Base-by-base conservation (phyloP, 2,329 filamentous ascomycete genomes). In the Xylariomycetidae sp. region DNA sequence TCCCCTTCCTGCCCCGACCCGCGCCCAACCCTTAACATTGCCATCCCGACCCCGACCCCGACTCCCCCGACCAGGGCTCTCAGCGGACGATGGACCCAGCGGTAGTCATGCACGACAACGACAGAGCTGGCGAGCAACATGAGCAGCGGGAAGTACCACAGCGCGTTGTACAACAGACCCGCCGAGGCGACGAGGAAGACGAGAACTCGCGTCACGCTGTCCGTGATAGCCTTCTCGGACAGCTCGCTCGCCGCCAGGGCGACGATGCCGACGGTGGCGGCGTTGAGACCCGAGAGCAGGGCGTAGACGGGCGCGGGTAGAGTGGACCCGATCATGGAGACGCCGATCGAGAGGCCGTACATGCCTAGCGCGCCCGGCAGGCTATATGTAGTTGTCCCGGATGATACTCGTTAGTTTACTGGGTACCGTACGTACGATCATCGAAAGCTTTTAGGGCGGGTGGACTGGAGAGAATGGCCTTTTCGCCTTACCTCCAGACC, bases 71-170 rank as follows among this genome's bases (percentile, higher is more conserved):
- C n/a, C n/a, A n/a, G n/a, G n/a, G n/a, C n/a, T n/a, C n/a, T 16
- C 29, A 40, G 50, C 5, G 66, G 52, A 1, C 60, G 51, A n/a
- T 71, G 66, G 6, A 72, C 46, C 59, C 70, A 70, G 26, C 66
- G 63, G 27, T 60, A 62, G 54, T 86, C 82, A 63, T 74, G 78
- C 1, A 73, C 33, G 0, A 77, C 54, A 0, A 76, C 73, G 0
- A 58, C 54, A 2, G 68, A 9, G 0, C 81, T 82, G 0, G 70
- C 74, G 2, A 65, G 42, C 0, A 72, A 45, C 57, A 87, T 80
- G 4, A 88, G 51, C 0, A 76, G 48, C 0, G 84, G 84, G 28
- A 86, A 88, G 44, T 84, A 88, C 84, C 84, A 88, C 0, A 88
- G 58, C 0, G 81, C 74, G 31, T 78, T 85, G 46, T 87, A 87